Percentiles rank a stretch among this genome's conserved stretches.
These are phyloP conservation scores for Fusarium heterosporum DNA, from an alignment of 2,329 filamentous ascomycete genomes.

Conservation along the genomic window DNA sequence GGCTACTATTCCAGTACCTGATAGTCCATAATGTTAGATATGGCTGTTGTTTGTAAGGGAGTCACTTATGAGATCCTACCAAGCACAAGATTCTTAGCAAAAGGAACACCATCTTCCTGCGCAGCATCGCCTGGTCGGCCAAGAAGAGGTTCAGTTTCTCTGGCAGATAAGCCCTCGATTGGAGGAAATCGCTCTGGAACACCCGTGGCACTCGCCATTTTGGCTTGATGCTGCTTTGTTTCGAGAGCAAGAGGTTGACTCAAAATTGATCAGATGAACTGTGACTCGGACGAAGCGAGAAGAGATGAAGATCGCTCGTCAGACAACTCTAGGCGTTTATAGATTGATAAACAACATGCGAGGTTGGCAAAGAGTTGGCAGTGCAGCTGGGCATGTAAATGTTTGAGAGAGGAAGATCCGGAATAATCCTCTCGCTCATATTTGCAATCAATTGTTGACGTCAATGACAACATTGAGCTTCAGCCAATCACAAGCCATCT, in stretches of 20 bases:
- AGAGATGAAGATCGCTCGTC: neutral
- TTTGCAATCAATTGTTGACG: slow-evolving; percentile 32
- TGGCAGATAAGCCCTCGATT: slow-evolving; percentile 43
- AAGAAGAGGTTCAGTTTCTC: slow-evolving; percentile 59
- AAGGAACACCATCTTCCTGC: slow-evolving; percentile 72
- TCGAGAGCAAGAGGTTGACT: neutral
- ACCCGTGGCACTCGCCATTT: slow-evolving; percentile 77
- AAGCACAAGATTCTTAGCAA: slow-evolving; percentile 78
- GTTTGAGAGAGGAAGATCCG: slow-evolving; percentile 7
- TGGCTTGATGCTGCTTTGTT: slow-evolving; percentile 2
- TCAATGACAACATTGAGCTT: slow-evolving; percentile 40
- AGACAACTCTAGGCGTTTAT: slow-evolving; percentile 2
- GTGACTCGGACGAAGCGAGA: neutral
- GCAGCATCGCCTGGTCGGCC: slow-evolving; percentile 76
- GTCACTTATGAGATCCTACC: slow-evolving; percentile 63
- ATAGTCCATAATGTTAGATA: slow-evolving; percentile 6
- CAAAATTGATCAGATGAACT: neutral
- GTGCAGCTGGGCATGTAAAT: neutral
- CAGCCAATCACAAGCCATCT: slow-evolving; percentile 41
- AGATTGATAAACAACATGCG: neutral
- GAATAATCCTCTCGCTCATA: slow-evolving; percentile 8
- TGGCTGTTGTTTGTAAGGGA: neutral
- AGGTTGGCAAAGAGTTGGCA: neutral
- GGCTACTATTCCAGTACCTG: slow-evolving; percentile 84
- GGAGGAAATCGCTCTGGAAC: slow-evolving; percentile 64